A percentile compares a stretch with the other conserved stretches of the same genome.
Conservation (phyloP, 1,139 yeast species). For the Entelexis sorbosivorans region DNA sequence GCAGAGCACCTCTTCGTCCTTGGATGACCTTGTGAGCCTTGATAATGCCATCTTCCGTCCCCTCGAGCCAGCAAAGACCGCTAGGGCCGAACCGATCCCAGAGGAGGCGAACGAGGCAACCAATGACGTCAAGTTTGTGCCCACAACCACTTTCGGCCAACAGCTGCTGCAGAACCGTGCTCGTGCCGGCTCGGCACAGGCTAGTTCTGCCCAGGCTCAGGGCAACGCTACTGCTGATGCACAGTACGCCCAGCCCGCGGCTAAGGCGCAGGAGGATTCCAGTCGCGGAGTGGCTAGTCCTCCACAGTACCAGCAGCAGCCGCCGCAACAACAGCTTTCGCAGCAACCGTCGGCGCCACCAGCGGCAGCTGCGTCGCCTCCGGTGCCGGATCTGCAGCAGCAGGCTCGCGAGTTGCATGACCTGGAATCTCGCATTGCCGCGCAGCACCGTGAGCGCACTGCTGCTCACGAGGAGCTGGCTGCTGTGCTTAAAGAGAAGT, state of each 20-base stretch:
- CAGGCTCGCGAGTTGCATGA: slow-evolving; percentile 4
- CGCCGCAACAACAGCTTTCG: too few relatives aligned
- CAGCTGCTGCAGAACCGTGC: slow-evolving; percentile 29
- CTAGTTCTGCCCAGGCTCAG: not conserved
- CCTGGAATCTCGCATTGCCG: slow-evolving; percentile 55
- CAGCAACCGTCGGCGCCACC: not conserved
- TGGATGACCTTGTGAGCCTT: slow-evolving; percentile 24
- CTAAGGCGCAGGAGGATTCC: not conserved
- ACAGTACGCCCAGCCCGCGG: not conserved
- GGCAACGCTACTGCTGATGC: not conserved
- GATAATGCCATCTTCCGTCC: slow-evolving; percentile 23
- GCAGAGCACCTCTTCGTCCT: slow-evolving; percentile 15
- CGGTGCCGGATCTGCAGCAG: slow-evolving; percentile 1
- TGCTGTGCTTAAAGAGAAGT: slow-evolving; percentile 51
- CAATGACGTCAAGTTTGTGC: slow-evolving; percentile 35
- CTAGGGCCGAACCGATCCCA: not conserved
- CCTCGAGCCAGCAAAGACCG: slow-evolving; percentile 15
- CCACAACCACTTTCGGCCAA: slow-evolving; percentile 65
- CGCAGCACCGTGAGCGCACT: slow-evolving; percentile 47
- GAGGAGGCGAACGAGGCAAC: slow-evolving; percentile 4
- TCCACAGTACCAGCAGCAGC: not conserved
- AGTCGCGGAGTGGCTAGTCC: not conserved
- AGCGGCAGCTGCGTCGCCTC: not conserved
- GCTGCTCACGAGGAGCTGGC: slow-evolving; percentile 63
- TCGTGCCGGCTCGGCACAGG: not conserved